These are phyloP conservation scores for Nematodospora anomalae DNA, from an alignment of 1,139 yeast species.

Conservation along the genomic window DNA sequence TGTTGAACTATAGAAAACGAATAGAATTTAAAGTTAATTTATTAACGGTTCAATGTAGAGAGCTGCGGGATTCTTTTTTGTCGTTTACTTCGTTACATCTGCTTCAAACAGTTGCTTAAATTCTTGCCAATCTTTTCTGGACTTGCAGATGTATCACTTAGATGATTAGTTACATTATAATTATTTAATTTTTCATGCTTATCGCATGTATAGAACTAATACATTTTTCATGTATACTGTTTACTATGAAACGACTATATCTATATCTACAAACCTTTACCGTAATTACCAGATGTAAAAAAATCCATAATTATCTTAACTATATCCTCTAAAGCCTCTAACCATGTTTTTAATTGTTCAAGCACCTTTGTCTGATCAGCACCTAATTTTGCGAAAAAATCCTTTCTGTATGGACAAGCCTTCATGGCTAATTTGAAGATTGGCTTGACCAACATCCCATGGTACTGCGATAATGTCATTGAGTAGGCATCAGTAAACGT, in stretches of 20 bases:
- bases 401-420: constrained; percentile 91
- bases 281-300: constrained; percentile 78
- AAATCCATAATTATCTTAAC: constrained; percentile 74
- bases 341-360: constrained; percentile 69
- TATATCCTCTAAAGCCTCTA: constrained; percentile 70
- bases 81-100: too few relatives aligned
- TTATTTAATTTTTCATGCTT: too few relatives aligned
- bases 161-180: too few relatives aligned
- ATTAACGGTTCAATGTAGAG: too few relatives aligned
- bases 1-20: too few relatives aligned
- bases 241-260: not conserved
- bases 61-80: too few relatives aligned
- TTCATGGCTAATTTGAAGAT: constrained; percentile 92
- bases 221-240: too few relatives aligned
- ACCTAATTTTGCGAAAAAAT: constrained; percentile 80
- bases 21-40: too few relatives aligned
- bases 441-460: constrained; percentile 79
- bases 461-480: constrained; percentile 78
- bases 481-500: constrained; percentile 82
- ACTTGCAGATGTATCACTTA: too few relatives aligned
- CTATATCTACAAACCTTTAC: constrained; percentile 69
- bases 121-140: too few relatives aligned
- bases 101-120: too few relatives aligned
- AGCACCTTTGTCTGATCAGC: constrained; percentile 64
- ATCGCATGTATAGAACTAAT: too few relatives aligned